Conservation (phyloP, 2,329 filamentous ascomycete genomes). For the Aspergillus brasiliensis region DNA sequence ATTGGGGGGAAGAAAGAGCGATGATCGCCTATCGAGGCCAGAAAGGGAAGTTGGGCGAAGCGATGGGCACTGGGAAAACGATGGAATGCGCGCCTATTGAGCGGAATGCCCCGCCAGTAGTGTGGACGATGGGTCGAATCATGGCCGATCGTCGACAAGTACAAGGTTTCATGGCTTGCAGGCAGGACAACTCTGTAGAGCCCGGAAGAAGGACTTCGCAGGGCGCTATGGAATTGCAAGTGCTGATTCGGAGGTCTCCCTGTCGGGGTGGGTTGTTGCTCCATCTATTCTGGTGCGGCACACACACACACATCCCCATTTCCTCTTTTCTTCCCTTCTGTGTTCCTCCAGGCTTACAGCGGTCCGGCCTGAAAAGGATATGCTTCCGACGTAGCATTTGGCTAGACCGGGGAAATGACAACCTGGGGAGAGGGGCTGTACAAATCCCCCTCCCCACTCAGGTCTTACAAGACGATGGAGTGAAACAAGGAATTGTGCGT, state of each 20-base stretch:
- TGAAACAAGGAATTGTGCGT: slow-evolving; percentile 11
- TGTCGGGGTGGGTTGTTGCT: background rate
- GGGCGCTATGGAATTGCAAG: background rate
- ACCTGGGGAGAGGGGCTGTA: slow-evolving; percentile 4
- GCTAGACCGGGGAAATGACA: slow-evolving; percentile 8
- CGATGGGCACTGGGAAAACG: background rate
- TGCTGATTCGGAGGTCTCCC: background rate
- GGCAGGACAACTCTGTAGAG: background rate
- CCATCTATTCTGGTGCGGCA: background rate
- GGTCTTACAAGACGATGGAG: slow-evolving; percentile 1
- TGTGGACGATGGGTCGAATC: slow-evolving; percentile 10
- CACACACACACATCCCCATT: background rate
- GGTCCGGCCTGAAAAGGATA: background rate
- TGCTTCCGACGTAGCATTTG: background rate
- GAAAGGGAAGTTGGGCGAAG: background rate
- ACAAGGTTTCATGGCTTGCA: slow-evolving; percentile 24
- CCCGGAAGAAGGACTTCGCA: slow-evolving; percentile 4
- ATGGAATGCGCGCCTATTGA: slow-evolving; percentile 15
- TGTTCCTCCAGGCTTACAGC: background rate
- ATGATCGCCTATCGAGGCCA: background rate
- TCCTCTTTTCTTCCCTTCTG: background rate
- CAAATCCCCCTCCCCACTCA: slow-evolving; percentile 3
- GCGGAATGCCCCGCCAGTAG: slow-evolving; percentile 4
- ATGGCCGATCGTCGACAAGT: slow-evolving; percentile 9
- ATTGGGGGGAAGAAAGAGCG: background rate